Percentiles rank a stretch among this genome's conserved stretches.
Evolutionary conservation across 2,329 filamentous ascomycete genomes (phyloP).

Genomic region (Trichoderma sp.): DNA sequence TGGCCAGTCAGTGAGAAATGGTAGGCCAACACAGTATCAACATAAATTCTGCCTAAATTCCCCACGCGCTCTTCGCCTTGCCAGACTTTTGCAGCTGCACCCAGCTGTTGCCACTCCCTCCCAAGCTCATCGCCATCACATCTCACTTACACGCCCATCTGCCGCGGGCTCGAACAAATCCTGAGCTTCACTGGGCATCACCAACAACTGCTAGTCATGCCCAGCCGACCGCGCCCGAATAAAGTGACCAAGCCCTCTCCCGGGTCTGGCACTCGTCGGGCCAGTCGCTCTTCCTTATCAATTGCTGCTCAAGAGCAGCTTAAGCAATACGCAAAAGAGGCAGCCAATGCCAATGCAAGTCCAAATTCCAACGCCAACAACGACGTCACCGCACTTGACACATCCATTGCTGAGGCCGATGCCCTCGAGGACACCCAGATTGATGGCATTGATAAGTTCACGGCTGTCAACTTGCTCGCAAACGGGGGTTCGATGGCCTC

Average conservation of each 20-base stretch:
- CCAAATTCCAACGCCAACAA: slow-evolving; percentile 12
- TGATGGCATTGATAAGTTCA: slow-evolving; percentile 28
- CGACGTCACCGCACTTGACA: neutral
- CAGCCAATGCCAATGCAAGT: slow-evolving; percentile 24
- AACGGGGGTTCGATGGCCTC: slow-evolving; percentile 27
- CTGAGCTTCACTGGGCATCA: neutral
- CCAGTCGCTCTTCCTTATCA: slow-evolving; percentile 36
- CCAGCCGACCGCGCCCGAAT: slow-evolving; percentile 45
- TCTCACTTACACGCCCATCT: slow-evolving; percentile 29
- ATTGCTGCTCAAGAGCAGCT: slow-evolving; percentile 39
- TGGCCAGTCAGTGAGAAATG: neutral
- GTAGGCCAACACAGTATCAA: neutral
- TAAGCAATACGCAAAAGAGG: slow-evolving; percentile 36
- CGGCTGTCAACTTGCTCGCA: slow-evolving; percentile 26
- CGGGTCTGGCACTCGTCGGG: slow-evolving; percentile 29
- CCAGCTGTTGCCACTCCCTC: slow-evolving; percentile 29
- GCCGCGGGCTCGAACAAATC: neutral
- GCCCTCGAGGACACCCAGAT: slow-evolving; percentile 18
- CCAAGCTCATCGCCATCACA: slow-evolving; percentile 17
- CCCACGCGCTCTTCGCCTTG: slow-evolving; percentile 24
- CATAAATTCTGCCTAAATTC: neutral
- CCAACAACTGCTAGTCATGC: slow-evolving; percentile 26
- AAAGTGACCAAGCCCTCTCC: slow-evolving; percentile 50
- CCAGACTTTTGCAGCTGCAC: slow-evolving; percentile 35
- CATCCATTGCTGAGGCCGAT: slow-evolving; percentile 2